Base-by-base conservation (phyloP, 108 stramenopile species). In the Aurantiochytrium sp. region DNA sequence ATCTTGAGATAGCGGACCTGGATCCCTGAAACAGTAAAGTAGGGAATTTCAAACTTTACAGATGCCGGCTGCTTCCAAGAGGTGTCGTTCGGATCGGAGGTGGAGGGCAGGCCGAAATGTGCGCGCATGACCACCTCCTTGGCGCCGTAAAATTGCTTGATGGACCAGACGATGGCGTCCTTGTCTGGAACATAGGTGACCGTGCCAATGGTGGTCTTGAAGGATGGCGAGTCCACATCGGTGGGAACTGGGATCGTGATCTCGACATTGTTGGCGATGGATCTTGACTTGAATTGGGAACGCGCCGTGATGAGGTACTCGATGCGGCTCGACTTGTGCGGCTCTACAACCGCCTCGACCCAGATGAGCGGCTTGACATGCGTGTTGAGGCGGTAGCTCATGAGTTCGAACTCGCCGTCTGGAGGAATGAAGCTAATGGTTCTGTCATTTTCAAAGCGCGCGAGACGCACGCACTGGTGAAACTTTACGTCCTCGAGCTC, bases 281-380 rank as follows among this genome's bases (percentile, higher is more conserved):
- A 96, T 45, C 98, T 91, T 16, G 95, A 93, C 90, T 99, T 99
- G 95, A 99, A 99, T 91, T 99, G 98, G 35, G 96, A 96, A 72
- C 98, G 95, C n/a, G 99, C 98, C 90, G 98, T 99, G 89, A 99
- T 96, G 98, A 98, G 98, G 95, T 99, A 99, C 93, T 99, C 98
- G 89, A 99, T 97, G 21, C 98, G 94, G 49, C 94, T 95, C 88
- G 98, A 97, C 14, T 95, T 95, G 90, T 99, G 98, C 4, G 97
- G 97, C 91, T 99, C 98, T 45, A 99, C 98, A 10, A 98, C 98
- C 5, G 99, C 97, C 91, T 98, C 97, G 5, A 98, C 98, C 99
- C 98, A 99, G 89, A 99, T 98, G 44, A 99, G 92, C 16, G 99
- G 99, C 93, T 99, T 99, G 72, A 99, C 98, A 69, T 98, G 97